phyloP scores from a whole-genome alignment of 495 filamentous ascomycete species.

The Aspergillus wentii region DNA sequence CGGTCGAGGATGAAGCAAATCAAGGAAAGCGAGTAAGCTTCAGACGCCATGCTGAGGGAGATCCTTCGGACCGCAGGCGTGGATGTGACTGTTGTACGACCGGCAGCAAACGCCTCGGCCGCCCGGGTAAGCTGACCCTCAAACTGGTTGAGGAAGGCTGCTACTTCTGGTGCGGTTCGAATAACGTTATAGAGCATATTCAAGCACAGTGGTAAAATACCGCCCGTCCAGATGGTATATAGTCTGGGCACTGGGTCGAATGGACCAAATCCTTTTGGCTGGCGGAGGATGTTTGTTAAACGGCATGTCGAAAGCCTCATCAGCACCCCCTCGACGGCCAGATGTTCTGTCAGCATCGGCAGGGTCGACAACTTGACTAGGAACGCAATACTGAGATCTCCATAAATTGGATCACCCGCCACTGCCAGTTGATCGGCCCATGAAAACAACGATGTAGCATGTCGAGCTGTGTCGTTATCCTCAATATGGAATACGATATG shows the following conservation, averaged over 20 bases:
- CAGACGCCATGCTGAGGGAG: constrained; percentile 63
- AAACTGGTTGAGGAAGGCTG: constrained; percentile 81
- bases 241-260: constrained; percentile 53
- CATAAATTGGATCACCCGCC: constrained; percentile 87
- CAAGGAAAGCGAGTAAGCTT: constrained; percentile 72
- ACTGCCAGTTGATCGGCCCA: constrained; percentile 78
- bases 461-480: constrained; percentile 61
- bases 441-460: constrained; percentile 82
- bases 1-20: constrained; percentile 61
- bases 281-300: constrained; percentile 63
- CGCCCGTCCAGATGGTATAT: constrained; percentile 83
- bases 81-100: constrained; percentile 25
- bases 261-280: constrained; percentile 63
- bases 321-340: constrained; percentile 80
- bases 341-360: constrained; percentile 77
- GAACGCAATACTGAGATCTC: constrained; percentile 80
- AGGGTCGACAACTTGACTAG: constrained; percentile 82
- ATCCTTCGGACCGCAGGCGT: constrained; percentile 45
- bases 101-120: constrained; percentile 55
- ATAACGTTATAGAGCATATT: constrained; percentile 83
- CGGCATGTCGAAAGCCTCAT: constrained; percentile 72
- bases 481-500: constrained; percentile 64
- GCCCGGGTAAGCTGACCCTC: constrained; percentile 63
- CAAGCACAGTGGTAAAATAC: constrained; percentile 82
- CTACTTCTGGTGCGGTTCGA: constrained; percentile 73